Evolutionary conservation across 768 basidiomycete species (phyloP).

Genomic region (Pluteus cervinus): DNA sequence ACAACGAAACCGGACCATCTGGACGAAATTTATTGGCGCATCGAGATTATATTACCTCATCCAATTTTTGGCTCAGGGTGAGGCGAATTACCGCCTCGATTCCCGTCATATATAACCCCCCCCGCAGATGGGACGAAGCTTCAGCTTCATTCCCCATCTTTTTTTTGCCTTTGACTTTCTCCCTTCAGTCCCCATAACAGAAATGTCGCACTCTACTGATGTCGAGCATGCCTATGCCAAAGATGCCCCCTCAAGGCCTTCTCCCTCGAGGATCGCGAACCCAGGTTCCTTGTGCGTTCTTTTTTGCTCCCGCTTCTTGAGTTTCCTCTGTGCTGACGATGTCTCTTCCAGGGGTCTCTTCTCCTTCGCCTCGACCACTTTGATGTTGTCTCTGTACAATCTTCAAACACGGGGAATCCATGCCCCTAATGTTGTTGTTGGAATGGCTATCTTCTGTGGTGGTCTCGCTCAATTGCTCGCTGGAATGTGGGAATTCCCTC

Average conservation of each 20-base stretch:
- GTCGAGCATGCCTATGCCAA: too few relatives aligned
- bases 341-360: constrained; percentile 42
- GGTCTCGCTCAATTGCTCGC: constrained; percentile 67
- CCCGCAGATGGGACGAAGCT: too few relatives aligned
- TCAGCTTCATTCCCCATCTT: too few relatives aligned
- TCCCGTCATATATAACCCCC: too few relatives aligned
- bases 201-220: too few relatives aligned
- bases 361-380: constrained; percentile 61
- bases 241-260: neutral
- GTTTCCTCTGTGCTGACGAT: constrained; percentile 4
- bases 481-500: constrained; percentile 64
- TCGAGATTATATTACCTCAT: too few relatives aligned
- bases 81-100: too few relatives aligned
- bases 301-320: constrained; percentile 1
- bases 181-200: too few relatives aligned
- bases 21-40: too few relatives aligned
- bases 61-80: too few relatives aligned
- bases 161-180: too few relatives aligned
- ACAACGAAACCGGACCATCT: too few relatives aligned
- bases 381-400: constrained; percentile 63
- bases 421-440: constrained; percentile 53
- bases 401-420: constrained; percentile 33
- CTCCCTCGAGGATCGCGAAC: constrained; percentile 33
- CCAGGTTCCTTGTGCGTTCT: constrained; percentile 40
- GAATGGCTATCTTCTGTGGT: constrained; percentile 64